Conservation (phyloP, 2,329 filamentous ascomycete genomes). For the Bipolaris gigantea region DNA sequence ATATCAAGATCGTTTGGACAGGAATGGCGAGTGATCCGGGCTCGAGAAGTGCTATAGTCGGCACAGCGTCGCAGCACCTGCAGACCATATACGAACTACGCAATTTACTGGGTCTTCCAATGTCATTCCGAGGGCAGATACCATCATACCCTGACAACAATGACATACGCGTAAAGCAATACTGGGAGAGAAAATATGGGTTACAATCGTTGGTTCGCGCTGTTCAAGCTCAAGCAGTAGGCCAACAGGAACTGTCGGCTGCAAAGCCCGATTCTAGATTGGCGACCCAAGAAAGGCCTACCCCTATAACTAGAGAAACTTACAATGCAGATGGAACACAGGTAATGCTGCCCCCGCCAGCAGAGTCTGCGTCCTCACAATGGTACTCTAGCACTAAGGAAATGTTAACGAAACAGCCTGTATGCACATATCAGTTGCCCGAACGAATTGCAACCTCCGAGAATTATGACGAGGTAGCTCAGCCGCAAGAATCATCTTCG, state of each 20-base stretch:
- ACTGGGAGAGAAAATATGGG: constrained; percentile 4
- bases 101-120: constrained; percentile 10
- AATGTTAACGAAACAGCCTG: neutral
- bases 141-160: constrained; percentile 18
- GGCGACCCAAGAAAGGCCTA: neutral
- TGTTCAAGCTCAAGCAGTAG: neutral
- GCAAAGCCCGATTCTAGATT: neutral
- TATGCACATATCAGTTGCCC: too few species aligned
- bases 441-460: neutral
- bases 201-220: neutral
- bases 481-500: neutral
- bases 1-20: constrained; percentile 23
- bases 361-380: too few species aligned
- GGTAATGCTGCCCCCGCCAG: too few species aligned
- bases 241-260: neutral
- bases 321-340: neutral
- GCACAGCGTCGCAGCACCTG: constrained; percentile 16
- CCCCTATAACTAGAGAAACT: neutral
- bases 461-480: too few species aligned
- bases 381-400: neutral
- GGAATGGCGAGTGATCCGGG: constrained; percentile 11
- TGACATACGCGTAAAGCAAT: constrained; percentile 5
- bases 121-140: constrained; percentile 15
- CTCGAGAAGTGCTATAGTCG: constrained; percentile 2
- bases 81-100: constrained; percentile 18